These are phyloP conservation scores for Monsonia emarginata DNA, from an alignment of 441 rosid genomes.

Conservation along the genomic window DNA sequence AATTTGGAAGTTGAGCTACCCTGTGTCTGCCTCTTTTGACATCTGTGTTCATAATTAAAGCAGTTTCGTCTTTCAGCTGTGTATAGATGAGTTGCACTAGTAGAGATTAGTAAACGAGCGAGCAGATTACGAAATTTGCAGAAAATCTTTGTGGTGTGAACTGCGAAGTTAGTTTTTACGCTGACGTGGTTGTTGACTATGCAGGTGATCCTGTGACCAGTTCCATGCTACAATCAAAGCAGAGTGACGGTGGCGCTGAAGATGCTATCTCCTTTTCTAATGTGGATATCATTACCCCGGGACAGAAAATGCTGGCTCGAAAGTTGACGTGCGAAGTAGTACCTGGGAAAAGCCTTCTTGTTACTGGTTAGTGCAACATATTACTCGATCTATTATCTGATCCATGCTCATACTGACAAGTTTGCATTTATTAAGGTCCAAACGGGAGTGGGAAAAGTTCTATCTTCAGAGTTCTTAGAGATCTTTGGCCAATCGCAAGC, in stretches of 20 bases:
- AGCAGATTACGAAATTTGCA: neutral
- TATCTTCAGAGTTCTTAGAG: conserved; percentile 87
- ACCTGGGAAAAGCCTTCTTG: conserved; percentile 81
- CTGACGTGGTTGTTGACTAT: conserved; percentile 18
- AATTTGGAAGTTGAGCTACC: neutral
- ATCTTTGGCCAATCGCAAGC: conserved; percentile 86
- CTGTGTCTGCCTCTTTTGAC: neutral
- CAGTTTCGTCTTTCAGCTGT: neutral
- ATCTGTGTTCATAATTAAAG: neutral
- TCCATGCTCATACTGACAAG: conserved; percentile 24
- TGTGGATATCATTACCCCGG: conserved; percentile 84
- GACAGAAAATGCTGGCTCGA: conserved; percentile 82
- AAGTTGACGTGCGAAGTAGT: conserved; percentile 65
- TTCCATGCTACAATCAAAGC: conserved; percentile 24
- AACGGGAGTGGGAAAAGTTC: conserved; percentile 98
- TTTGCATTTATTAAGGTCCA: conserved; percentile 56
- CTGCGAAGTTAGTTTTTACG: neutral
- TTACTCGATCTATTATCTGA: conserved; percentile 10
- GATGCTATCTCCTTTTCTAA: conserved; percentile 65
- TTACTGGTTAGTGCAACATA: conserved; percentile 66
- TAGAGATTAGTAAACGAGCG: neutral
- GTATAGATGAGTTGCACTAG: neutral
- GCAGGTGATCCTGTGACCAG: conserved; percentile 34
- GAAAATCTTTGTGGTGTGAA: neutral
- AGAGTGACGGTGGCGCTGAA: conserved; percentile 30